Conservation (phyloP, 2,329 filamentous ascomycete genomes). For the Neonectria neomacrospora region DNA sequence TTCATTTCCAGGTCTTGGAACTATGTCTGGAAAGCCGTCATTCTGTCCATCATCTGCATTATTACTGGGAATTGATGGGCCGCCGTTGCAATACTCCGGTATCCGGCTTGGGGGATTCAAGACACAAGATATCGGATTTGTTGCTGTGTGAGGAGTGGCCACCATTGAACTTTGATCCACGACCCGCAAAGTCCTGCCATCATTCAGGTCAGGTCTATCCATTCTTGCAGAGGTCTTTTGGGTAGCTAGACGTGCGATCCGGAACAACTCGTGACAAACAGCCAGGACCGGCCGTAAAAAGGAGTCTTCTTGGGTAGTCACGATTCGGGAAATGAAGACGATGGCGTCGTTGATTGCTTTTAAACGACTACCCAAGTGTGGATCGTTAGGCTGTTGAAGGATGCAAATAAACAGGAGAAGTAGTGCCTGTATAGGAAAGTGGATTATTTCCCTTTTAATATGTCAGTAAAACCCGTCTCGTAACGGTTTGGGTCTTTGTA, state of each 20-base stretch:
- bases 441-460: slow-evolving; percentile 4
- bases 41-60: not conserved
- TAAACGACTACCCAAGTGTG: not conserved
- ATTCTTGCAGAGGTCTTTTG: slow-evolving; percentile 4
- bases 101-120: not conserved
- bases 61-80: not conserved
- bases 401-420: slow-evolving; percentile 19
- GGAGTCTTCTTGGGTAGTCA: slow-evolving; percentile 7
- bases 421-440: slow-evolving; percentile 16
- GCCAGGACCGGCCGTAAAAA: slow-evolving; percentile 10
- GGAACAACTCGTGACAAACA: slow-evolving; percentile 10
- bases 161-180: not conserved
- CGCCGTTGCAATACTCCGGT: not conserved
- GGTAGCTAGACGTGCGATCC: slow-evolving; percentile 3
- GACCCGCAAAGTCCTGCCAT: not conserved
- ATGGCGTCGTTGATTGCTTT: slow-evolving; percentile 16
- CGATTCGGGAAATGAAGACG: slow-evolving; percentile 5
- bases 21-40: not conserved
- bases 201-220: not conserved
- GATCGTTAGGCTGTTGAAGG: slow-evolving; percentile 12
- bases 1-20: not conserved
- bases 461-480: not conserved
- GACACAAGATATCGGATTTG: not conserved
- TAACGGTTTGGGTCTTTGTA: not conserved
- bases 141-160: not conserved